Evolutionary conservation across 1,284 basidiomycete genomes (phyloP).

Genomic region (Phenoliferia sp.): DNA sequence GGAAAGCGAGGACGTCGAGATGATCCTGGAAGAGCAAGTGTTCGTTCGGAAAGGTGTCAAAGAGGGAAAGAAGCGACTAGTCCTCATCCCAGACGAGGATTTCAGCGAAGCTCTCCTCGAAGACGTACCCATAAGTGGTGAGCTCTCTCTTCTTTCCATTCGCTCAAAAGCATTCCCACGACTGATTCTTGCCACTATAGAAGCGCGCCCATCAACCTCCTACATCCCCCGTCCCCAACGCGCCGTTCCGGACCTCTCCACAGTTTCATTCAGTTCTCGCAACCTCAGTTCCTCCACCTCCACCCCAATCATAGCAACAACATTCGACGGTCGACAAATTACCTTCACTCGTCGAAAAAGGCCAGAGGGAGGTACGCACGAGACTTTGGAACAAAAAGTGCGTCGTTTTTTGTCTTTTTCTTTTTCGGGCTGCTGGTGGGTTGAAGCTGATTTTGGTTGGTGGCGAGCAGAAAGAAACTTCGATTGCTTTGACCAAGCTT

Average conservation of each 20-base stretch:
- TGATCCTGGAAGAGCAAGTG: not conserved
- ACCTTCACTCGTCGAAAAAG: conserved; percentile 25
- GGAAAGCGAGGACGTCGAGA: not conserved
- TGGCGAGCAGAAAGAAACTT: conserved; percentile 19
- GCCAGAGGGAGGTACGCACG: conserved; percentile 8
- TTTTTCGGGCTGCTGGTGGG: not conserved
- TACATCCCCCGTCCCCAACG: not conserved
- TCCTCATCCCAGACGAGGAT: conserved; percentile 4
- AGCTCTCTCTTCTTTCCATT: not conserved
- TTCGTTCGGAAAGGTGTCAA: conserved; percentile 1
- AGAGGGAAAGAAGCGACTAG: not conserved
- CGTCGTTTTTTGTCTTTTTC: conserved; percentile 1
- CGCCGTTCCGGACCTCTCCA: conserved; percentile 16
- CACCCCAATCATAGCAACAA: conserved; percentile 28
- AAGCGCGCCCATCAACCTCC: too few relatives aligned
- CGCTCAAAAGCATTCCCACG: not conserved
- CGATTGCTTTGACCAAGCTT: conserved; percentile 20
- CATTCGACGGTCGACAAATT: conserved; percentile 28
- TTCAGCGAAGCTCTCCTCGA: not conserved
- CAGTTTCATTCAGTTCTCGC: conserved; percentile 13
- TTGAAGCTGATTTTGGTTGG: not conserved
- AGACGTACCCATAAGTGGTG: not conserved
- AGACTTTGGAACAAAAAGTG: conserved; percentile 5
- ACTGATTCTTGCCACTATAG: not conserved
- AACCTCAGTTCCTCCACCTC: conserved; percentile 17